Conservation (phyloP, 352 stramenopile genomes). For the Globisporangium heterothallicum region DNA sequence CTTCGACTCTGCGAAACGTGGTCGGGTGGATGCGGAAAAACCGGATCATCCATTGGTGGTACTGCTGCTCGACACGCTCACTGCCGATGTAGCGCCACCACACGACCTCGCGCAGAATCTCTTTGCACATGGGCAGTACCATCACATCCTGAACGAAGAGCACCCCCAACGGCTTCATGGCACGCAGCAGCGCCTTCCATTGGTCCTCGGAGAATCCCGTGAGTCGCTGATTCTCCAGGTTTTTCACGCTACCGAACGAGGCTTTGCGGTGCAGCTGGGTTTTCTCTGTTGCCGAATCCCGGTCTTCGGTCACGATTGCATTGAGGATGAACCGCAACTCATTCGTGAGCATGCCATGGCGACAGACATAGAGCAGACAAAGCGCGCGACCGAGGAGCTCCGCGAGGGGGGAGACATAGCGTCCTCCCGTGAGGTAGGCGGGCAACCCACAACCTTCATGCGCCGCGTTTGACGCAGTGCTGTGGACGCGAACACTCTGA, state of each 20-base stretch:
- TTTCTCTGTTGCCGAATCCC: slow-evolving; percentile 9
- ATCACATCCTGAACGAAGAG: slow-evolving; percentile 85
- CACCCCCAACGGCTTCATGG: slow-evolving; percentile 62
- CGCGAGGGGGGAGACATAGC: slow-evolving; percentile 45
- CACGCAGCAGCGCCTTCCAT: slow-evolving; percentile 70
- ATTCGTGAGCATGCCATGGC: slow-evolving; percentile 84
- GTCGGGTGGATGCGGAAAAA: slow-evolving; percentile 80
- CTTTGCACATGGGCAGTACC: slow-evolving; percentile 84
- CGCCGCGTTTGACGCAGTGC: neutral
- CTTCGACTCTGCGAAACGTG: slow-evolving; percentile 77
- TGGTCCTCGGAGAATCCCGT: slow-evolving; percentile 60
- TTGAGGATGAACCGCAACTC: slow-evolving; percentile 83
- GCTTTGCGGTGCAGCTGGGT: slow-evolving; percentile 21
- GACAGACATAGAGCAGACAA: slow-evolving; percentile 83
- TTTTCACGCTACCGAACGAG: slow-evolving; percentile 27
- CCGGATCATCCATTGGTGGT: slow-evolving; percentile 80
- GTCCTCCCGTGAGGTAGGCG: slow-evolving; percentile 59
- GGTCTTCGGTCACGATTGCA: slow-evolving; percentile 43
- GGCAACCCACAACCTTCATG: slow-evolving; percentile 19
- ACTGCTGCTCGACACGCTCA: slow-evolving; percentile 57
- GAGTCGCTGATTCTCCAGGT: slow-evolving; percentile 18
- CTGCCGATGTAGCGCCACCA: slow-evolving; percentile 84
- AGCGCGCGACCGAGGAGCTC: slow-evolving; percentile 75
- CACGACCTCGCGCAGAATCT: slow-evolving; percentile 84
- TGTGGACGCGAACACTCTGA: neutral